Conservation (phyloP, 306 rosid species). For the Quercus mongolica region DNA sequence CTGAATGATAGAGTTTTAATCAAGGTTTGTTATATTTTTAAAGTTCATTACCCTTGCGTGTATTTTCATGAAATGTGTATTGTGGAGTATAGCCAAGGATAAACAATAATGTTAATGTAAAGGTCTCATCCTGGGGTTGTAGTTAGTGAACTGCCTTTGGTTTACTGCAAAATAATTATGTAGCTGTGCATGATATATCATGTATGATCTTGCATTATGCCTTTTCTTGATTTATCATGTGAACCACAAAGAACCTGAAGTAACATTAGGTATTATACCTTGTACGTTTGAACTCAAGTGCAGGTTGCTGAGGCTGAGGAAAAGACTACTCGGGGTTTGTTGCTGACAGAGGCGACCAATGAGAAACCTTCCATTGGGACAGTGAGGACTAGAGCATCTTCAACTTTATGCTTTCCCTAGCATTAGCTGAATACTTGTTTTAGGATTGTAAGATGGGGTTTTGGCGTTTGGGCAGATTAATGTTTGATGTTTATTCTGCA, state of each 20-base stretch:
- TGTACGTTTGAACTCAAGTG: background rate
- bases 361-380: slow-evolving; percentile 89
- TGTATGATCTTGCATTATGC: background rate
- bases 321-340: slow-evolving; percentile 81
- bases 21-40: slow-evolving; percentile 46
- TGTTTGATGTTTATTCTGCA: background rate
- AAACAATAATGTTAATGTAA: background rate
- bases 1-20: slow-evolving; percentile 83
- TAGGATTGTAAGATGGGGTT: too few relatives aligned
- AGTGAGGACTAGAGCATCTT: slow-evolving; percentile 26
- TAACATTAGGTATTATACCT: background rate
- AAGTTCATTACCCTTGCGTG: background rate
- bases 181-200: background rate
- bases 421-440: background rate
- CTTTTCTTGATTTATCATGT: background rate
- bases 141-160: background rate
- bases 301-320: slow-evolving; percentile 85
- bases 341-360: slow-evolving; percentile 78
- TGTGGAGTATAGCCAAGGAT: background rate
- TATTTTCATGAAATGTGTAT: background rate
- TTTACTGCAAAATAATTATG: background rate
- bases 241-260: background rate
- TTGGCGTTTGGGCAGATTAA: background rate
- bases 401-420: background rate
- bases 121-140: too few relatives aligned